phyloP scores from a whole-genome alignment of 148 eudicot genomes.

The Polygonum aviculare region DNA sequence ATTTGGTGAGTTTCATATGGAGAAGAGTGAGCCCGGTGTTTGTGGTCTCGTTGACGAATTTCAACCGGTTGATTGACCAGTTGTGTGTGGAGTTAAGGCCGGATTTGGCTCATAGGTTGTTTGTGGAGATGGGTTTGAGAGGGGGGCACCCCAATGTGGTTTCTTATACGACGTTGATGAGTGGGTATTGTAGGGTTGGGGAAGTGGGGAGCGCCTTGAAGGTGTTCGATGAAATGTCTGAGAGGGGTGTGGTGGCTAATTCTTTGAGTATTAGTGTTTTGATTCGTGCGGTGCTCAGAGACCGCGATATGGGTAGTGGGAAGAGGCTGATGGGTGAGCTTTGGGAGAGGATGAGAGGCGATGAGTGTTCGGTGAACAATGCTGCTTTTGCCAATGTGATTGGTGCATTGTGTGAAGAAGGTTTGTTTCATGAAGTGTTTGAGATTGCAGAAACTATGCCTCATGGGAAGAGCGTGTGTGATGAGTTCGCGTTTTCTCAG shows the following conservation, averaged over 20 bases:
- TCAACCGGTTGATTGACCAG: slow-evolving; percentile 66
- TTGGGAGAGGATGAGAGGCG: slow-evolving; percentile 47
- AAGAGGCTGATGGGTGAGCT: slow-evolving; percentile 32
- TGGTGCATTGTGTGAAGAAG: slow-evolving; percentile 59
- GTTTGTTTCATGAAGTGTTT: slow-evolving; percentile 49
- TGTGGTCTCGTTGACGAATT: slow-evolving; percentile 58
- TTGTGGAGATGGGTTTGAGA: slow-evolving; percentile 45
- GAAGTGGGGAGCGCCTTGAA: slow-evolving; percentile 43
- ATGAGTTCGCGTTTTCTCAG: slow-evolving; percentile 66
- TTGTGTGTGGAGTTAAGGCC: slow-evolving; percentile 34
- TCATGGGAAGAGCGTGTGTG: slow-evolving; percentile 39
- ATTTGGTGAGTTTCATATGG: slow-evolving; percentile 31
- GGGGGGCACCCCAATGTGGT: slow-evolving; percentile 62
- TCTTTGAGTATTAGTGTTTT: slow-evolving; percentile 55
- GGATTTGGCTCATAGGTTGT: slow-evolving; percentile 43
- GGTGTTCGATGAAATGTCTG: slow-evolving; percentile 64
- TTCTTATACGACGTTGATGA: slow-evolving; percentile 63
- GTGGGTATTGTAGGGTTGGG: slow-evolving; percentile 55
- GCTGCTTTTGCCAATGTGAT: slow-evolving; percentile 72
- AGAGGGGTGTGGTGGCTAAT: slow-evolving; percentile 42
- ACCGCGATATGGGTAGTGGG: slow-evolving; percentile 31
- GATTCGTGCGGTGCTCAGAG: slow-evolving; percentile 46
- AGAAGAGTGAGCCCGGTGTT: slow-evolving; percentile 30
- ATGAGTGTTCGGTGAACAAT: slow-evolving; percentile 29
- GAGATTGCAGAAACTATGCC: slow-evolving; percentile 69